These are phyloP conservation scores for Pisolithus albus DNA, from an alignment of 768 basidiomycete genomes.

Conservation along the genomic window DNA sequence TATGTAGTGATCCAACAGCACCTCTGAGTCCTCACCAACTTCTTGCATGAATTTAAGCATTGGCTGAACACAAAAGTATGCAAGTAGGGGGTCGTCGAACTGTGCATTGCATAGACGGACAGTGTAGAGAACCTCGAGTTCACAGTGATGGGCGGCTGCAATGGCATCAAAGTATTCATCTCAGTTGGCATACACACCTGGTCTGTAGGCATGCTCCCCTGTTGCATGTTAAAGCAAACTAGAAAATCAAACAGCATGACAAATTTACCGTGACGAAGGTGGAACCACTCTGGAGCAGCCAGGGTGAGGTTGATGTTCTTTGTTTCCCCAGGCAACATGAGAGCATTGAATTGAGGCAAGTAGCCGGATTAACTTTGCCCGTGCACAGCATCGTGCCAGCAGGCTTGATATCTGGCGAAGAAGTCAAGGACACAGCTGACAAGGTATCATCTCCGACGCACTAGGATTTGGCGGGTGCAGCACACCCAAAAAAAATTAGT, in stretches of 20 bases:
- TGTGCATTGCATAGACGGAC: slow-evolving; percentile 39
- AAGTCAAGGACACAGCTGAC: too few species aligned
- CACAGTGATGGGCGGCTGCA: slow-evolving; percentile 39
- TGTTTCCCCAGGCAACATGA: slow-evolving; percentile 57
- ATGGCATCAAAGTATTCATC: slow-evolving; percentile 46
- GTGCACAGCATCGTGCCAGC: slow-evolving; percentile 26
- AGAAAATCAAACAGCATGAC: not conserved
- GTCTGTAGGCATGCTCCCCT: slow-evolving; percentile 20
- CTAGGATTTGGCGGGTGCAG: too few species aligned
- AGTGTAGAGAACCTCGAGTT: slow-evolving; percentile 39
- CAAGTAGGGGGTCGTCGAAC: too few species aligned
- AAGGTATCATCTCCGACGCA: too few species aligned
- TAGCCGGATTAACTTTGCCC: slow-evolving; percentile 64
- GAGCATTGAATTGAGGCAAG: slow-evolving; percentile 52
- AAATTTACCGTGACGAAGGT: slow-evolving; percentile 53
- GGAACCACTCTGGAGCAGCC: too few species aligned
- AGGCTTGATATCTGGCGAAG: slow-evolving; percentile 14
- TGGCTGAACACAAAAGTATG: slow-evolving; percentile 59
- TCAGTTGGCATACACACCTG: slow-evolving; percentile 15
- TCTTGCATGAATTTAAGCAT: slow-evolving; percentile 52
- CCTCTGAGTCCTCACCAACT: slow-evolving; percentile 55
- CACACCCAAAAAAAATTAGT: too few species aligned
- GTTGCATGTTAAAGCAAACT: not conserved
- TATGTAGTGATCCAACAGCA: slow-evolving; percentile 56
- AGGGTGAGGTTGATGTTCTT: slow-evolving; percentile 61